These are phyloP conservation scores for Apophysomyces elegans DNA, from an alignment of 371 early-diverging fungal genomes.

Conservation along the genomic window DNA sequence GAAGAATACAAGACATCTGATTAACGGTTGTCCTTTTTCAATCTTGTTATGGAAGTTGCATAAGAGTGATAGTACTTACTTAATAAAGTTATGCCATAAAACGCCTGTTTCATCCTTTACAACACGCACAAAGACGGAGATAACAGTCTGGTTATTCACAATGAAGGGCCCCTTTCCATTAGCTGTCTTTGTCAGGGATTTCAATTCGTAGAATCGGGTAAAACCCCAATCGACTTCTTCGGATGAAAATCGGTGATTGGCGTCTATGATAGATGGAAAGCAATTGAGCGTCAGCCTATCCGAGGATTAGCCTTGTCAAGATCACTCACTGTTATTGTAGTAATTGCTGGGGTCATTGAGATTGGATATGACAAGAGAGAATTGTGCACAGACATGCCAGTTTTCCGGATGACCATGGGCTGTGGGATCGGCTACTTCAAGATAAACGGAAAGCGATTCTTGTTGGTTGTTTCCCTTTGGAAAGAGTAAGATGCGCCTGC, in stretches of 20 bases:
- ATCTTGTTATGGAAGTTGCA: too few relatives aligned
- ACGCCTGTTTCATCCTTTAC: constrained; percentile 91
- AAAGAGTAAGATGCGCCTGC: constrained; percentile 83
- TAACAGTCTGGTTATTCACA: constrained; percentile 65
- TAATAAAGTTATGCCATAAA: constrained; percentile 90
- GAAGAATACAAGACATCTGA: too few relatives aligned
- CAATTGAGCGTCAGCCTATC: neutral
- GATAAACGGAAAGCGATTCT: constrained; percentile 75
- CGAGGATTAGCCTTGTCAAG: neutral
- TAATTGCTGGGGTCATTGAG: constrained; percentile 72
- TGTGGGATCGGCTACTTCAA: constrained; percentile 77
- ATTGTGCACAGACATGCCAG: constrained; percentile 92
- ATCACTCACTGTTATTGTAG: constrained; percentile 58
- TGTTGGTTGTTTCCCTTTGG: constrained; percentile 82
- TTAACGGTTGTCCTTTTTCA: too few relatives aligned
- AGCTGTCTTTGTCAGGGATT: constrained; percentile 46
- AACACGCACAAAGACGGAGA: constrained; percentile 82
- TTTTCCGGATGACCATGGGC: constrained; percentile 57
- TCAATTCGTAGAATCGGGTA: constrained; percentile 73
- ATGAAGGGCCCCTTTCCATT: constrained; percentile 59
- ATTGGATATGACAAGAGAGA: constrained; percentile 82
- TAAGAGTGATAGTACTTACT: constrained; percentile 52
- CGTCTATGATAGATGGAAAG: constrained; percentile 44
- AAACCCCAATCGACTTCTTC: constrained; percentile 97
- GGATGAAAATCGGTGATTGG: constrained; percentile 84